Percentiles rank a stretch among this genome's conserved stretches.
phyloP scores from a whole-genome alignment of 1,284 basidiomycete genomes.

The Austropuccinia psidii region DNA sequence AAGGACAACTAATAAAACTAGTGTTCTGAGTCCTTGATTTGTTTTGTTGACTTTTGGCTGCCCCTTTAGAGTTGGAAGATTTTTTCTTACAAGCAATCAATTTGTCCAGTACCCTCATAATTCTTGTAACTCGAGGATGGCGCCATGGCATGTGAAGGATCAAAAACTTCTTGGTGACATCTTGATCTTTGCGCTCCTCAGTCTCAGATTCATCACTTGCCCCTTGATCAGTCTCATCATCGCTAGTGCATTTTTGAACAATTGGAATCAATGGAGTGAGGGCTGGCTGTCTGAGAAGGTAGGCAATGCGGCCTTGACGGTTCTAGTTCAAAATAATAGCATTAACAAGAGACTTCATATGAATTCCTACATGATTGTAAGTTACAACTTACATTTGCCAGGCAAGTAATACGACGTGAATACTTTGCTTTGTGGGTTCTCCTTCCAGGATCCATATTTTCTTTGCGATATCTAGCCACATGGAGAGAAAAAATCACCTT shows the following conservation, averaged over 20 bases:
- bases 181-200: neutral
- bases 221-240: constrained; percentile 11
- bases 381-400: neutral
- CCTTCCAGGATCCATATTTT: neutral
- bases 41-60: neutral
- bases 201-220: neutral
- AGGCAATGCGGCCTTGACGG: neutral
- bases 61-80: neutral
- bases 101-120: neutral
- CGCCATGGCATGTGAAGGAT: neutral
- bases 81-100: neutral
- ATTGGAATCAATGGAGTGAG: neutral
- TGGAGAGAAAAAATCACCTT: neutral
- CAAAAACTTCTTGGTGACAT: neutral
- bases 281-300: neutral
- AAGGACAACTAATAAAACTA: too few species aligned
- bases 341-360: too few species aligned
- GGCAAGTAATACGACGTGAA: neutral
- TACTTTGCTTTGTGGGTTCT: neutral
- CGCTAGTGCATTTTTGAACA: constrained; percentile 7
- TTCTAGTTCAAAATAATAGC: too few species aligned
- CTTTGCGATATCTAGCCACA: neutral
- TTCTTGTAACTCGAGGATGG: neutral
- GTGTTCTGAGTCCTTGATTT: too few species aligned
- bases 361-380: too few species aligned